Conservation (phyloP, 768 basidiomycete genomes). For the Pleurotus salmoneostramineus region DNA sequence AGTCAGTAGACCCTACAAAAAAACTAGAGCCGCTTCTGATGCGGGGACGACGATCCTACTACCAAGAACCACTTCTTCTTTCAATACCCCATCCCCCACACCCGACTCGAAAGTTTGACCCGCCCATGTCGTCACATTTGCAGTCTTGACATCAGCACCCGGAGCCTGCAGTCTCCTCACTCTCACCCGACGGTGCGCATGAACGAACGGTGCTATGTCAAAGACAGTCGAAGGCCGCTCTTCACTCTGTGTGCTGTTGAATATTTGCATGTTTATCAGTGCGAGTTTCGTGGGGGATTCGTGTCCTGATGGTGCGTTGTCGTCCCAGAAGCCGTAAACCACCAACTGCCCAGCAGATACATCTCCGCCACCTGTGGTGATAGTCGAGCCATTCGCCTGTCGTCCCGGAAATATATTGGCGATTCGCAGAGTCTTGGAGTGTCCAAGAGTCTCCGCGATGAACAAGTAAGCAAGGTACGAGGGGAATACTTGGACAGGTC, state of each 20-base stretch:
- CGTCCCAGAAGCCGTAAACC: constrained; percentile 49
- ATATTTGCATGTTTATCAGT: constrained; percentile 47
- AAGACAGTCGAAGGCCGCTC: constrained; percentile 39
- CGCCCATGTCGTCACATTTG: constrained; percentile 44
- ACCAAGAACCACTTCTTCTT: constrained; percentile 33
- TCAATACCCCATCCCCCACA: constrained; percentile 28
- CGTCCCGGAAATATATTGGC: constrained; percentile 49
- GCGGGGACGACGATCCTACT: constrained; percentile 29
- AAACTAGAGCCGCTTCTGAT: constrained; percentile 33
- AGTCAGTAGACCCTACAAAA: constrained; percentile 14
- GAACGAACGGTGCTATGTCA: constrained; percentile 40
- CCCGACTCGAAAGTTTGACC: constrained; percentile 46
- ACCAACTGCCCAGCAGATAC: constrained; percentile 43
- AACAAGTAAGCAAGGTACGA: constrained; percentile 52
- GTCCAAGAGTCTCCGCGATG: constrained; percentile 41
- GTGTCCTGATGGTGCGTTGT: constrained; percentile 16
- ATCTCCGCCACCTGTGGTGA: constrained; percentile 48
- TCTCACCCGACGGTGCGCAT: constrained; percentile 22
- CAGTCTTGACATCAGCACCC: constrained; percentile 41
- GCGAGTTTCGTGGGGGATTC: constrained; percentile 41
- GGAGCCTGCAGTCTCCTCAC: constrained; percentile 41
- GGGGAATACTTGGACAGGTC: constrained; percentile 48
- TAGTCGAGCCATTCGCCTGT: constrained; percentile 47
- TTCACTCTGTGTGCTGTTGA: constrained; percentile 39
- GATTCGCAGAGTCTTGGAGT: constrained; percentile 37